Conservation (phyloP, 495 filamentous ascomycete species). For the Xeromyces bisporus region DNA sequence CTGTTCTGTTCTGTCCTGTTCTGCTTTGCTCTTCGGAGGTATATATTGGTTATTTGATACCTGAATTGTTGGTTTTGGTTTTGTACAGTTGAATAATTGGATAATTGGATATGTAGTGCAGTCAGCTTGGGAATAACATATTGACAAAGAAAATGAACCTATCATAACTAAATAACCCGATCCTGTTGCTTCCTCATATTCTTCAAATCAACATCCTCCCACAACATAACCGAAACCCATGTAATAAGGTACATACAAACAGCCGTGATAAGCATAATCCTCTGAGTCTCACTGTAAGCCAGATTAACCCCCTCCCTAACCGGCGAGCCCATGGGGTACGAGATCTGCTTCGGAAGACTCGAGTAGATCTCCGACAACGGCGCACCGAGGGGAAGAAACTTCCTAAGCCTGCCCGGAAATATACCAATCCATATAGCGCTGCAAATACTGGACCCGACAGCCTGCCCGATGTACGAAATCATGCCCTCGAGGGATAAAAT, state of each 20-base stretch:
- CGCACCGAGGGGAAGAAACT: slow-evolving; percentile 33
- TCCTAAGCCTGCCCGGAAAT: slow-evolving; percentile 30
- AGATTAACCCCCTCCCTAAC: slow-evolving; percentile 31
- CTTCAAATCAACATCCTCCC: slow-evolving; percentile 37
- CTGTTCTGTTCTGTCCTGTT: no score
- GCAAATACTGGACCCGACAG: slow-evolving; percentile 42
- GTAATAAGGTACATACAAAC: slow-evolving; percentile 23
- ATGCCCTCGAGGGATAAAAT: slow-evolving; percentile 45
- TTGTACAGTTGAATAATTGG: neutral
- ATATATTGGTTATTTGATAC: no score
- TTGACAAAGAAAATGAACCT: no score
- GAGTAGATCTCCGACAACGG: slow-evolving; percentile 35
- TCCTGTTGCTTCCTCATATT: slow-evolving; percentile 20
- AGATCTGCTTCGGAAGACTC: slow-evolving; percentile 27
- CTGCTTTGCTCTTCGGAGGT: no score
- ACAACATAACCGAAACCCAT: no score
- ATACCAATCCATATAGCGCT: slow-evolving; percentile 46
- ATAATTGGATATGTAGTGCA: neutral
- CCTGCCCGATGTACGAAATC: slow-evolving; percentile 44
- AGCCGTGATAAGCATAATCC: slow-evolving; percentile 32
- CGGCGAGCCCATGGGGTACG: slow-evolving; percentile 32
- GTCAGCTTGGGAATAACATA: neutral
- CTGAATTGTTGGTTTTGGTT: no score
- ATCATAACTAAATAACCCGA: neutral
- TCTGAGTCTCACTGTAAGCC: slow-evolving; percentile 39